Conservation (phyloP, 305 asterid genomes). For the Plantago coronopus region DNA sequence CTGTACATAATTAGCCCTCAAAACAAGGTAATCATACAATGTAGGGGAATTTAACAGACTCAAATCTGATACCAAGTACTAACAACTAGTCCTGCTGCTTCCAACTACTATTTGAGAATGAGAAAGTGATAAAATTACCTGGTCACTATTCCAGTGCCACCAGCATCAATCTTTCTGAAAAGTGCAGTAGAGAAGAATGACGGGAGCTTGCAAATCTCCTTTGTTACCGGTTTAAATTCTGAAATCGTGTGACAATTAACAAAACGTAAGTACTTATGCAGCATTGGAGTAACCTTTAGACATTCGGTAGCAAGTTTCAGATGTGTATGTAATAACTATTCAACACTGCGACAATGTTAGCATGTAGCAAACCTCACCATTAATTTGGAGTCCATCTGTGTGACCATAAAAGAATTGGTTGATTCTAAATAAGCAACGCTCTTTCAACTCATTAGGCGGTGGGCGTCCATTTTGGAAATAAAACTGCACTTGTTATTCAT, state of each 20-base stretch:
- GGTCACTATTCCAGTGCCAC: conserved; percentile 66
- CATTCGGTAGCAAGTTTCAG: too few relatives aligned
- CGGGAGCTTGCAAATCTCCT: conserved; percentile 97
- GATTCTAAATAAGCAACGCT: conserved; percentile 84
- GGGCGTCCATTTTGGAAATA: conserved; percentile 91
- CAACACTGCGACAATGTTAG: too few relatives aligned
- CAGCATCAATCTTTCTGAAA: conserved; percentile 74
- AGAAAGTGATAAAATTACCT: conserved; percentile 43
- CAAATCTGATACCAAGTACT: not conserved
- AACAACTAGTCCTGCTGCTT: too few relatives aligned
- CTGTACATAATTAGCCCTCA: too few relatives aligned
- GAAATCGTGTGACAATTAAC: conserved; percentile 24
- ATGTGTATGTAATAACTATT: too few relatives aligned
- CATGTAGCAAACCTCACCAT: conserved; percentile 54
- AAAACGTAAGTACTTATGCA: too few relatives aligned
- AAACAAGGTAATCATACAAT: too few relatives aligned
- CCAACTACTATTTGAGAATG: not conserved
- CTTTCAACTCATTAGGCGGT: conserved; percentile 86
- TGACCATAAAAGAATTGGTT: conserved; percentile 96
- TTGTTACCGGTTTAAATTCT: conserved; percentile 90
- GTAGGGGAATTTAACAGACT: too few relatives aligned
- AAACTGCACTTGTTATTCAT: conserved; percentile 60
- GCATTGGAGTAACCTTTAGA: too few relatives aligned
- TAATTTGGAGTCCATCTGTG: conserved; percentile 73
- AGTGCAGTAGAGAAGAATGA: conserved; percentile 87